Evolutionary conservation across 2,329 filamentous ascomycete genomes (phyloP).

Genomic region (Phialophora verrucosa): DNA sequence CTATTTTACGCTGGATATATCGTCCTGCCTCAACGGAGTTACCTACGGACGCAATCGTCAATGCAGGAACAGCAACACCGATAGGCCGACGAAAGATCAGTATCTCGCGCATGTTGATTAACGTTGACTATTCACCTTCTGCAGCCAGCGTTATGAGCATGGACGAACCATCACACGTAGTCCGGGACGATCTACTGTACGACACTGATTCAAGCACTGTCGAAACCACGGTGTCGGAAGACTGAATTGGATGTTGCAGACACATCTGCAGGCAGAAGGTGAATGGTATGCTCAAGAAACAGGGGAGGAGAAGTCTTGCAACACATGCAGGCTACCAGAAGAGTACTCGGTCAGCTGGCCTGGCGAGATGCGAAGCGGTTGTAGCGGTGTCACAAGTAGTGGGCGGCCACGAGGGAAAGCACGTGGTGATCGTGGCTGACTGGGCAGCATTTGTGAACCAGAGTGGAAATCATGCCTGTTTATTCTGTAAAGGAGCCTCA

Average conservation of each 20-base stretch:
- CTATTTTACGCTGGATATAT: conserved; percentile 26
- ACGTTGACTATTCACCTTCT: conserved; percentile 30
- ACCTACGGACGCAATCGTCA: not conserved
- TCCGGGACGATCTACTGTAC: conserved; percentile 7
- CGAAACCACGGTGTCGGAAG: conserved; percentile 18
- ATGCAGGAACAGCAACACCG: conserved; percentile 7
- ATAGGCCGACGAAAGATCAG: conserved; percentile 32
- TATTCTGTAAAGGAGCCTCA: not conserved
- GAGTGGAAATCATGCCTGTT: not conserved
- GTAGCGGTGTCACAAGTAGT: not conserved
- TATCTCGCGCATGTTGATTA: conserved; percentile 31
- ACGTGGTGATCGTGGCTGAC: conserved; percentile 12
- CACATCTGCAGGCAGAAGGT: not conserved
- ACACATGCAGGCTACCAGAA: not conserved
- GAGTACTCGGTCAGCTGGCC: not conserved
- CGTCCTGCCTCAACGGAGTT: not conserved
- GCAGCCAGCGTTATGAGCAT: conserved; percentile 16
- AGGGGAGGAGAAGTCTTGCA: not conserved
- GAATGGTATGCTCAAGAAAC: not conserved
- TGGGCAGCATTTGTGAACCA: not conserved
- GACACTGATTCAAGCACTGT: conserved; percentile 20
- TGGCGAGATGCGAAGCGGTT: not conserved
- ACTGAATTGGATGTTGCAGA: conserved; percentile 11
- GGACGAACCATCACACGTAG: conserved; percentile 13
- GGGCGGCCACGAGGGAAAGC: conserved; percentile 18